phyloP scores from a whole-genome alignment of 306 rosid species.

The Malus sieversii region DNA sequence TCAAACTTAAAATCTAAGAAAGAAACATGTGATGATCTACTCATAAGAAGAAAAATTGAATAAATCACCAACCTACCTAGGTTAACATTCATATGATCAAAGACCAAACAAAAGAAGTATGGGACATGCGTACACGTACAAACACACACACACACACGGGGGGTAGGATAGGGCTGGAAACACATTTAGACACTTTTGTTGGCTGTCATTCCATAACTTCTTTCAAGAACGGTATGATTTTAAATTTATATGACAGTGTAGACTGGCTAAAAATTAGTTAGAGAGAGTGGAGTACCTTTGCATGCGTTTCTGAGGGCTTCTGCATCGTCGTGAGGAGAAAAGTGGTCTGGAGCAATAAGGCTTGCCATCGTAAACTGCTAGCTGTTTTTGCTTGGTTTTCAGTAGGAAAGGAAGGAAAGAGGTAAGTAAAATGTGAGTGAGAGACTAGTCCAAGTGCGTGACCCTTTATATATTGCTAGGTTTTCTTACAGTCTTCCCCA shows the following conservation, averaged over 20 bases:
- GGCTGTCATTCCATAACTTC: too few species aligned
- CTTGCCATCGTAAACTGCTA: slow-evolving; percentile 38
- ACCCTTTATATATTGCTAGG: background rate
- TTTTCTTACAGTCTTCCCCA: background rate
- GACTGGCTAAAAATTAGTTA: background rate
- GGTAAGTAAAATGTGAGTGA: background rate
- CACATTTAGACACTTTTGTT: background rate
- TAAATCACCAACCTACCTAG: background rate
- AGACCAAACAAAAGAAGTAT: background rate
- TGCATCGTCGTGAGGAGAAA: slow-evolving; percentile 49
- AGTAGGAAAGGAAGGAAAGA: background rate
- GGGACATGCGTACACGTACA: too few species aligned
- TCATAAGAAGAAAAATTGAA: too few species aligned
- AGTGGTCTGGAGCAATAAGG: slow-evolving; percentile 24
- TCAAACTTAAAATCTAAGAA: too few species aligned
- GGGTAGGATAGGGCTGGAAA: background rate
- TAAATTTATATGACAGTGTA: background rate
- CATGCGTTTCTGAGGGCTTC: slow-evolving; percentile 53
- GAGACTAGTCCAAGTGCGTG: background rate
- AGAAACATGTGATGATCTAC: background rate
- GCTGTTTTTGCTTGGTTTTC: background rate
- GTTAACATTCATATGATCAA: too few species aligned
- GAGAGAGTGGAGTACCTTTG: slow-evolving; percentile 29
- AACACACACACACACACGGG: background rate
- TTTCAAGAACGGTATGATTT: too few species aligned